A percentile compares a stretch with the other conserved stretches of the same genome.
Evolutionary conservation across 148 eudicot genomes (phyloP).

Genomic region (Mesembryanthemum crystallinum): DNA sequence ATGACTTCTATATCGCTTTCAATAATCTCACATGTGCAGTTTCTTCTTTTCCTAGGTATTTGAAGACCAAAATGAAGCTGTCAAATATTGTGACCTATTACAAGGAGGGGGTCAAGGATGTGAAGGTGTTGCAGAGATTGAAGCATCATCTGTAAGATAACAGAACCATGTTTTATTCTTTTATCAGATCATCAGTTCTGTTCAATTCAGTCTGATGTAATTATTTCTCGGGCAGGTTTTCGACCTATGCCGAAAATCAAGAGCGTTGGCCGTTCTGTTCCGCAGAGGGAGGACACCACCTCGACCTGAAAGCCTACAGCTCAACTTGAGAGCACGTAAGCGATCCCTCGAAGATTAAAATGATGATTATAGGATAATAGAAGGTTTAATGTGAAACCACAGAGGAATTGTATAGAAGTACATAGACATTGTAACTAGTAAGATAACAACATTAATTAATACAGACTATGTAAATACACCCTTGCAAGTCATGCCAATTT

Average conservation of each 20-base stretch:
- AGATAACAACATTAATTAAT: neutral
- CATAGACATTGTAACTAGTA: constrained; percentile 13
- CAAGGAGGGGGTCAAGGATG: constrained; percentile 95
- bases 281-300: constrained; percentile 54
- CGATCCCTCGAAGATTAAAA: constrained; percentile 92
- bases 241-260: constrained; percentile 69
- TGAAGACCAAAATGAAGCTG: constrained; percentile 92
- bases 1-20: neutral
- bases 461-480: constrained; percentile 26
- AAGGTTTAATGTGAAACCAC: neutral
- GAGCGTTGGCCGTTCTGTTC: constrained; percentile 92
- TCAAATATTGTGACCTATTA: constrained; percentile 72
- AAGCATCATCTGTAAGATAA: constrained; percentile 82
- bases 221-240: constrained; percentile 56
- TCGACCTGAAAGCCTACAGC: constrained; percentile 74
- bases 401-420: constrained; percentile 19
- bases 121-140: constrained; percentile 94
- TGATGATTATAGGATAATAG: constrained; percentile 15
- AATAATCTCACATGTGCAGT: neutral
- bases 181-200: neutral
- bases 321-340: constrained; percentile 74
- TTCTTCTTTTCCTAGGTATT: constrained; percentile 54
- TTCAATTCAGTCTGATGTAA: constrained; percentile 2
- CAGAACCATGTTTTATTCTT: neutral
- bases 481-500: constrained; percentile 3